Base-by-base conservation (phyloP, 495 filamentous ascomycete genomes). In the Trichoderma erinaceum region DNA sequence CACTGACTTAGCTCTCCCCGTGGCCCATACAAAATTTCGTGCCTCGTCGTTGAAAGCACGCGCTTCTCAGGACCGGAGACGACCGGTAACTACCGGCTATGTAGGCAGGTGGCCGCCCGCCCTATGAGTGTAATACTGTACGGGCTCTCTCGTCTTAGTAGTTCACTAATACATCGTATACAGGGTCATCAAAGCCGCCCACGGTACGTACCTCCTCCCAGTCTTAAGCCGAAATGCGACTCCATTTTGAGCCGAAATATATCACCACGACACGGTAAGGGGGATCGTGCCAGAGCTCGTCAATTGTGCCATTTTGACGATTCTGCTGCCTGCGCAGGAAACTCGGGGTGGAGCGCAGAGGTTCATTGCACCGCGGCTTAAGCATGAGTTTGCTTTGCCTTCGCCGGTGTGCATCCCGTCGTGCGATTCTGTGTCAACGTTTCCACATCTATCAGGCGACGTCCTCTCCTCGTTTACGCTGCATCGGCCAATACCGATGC, bases 211-310 rank as follows among this genome's bases (percentile, higher is more conserved):
- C 50, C 50, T 16, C 50, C 10, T 56, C 50, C 16, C 50, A 11
- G 27, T 32, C 56, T 61, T 61, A 61, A 61, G 56, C 56, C 56
- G 56, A 61, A 61, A 32, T 61, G 18, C 10, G 56, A 21, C 23
- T 32, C 56, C 56, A 61, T 61, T 61, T 61, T 61, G 56, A 61
- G 56, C 56, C 56, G 56, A 61, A 61, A n/a, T 38, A 18, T 25
- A 61, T 61, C 56, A 61, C 27, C 56, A 61, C 15, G 13, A 32
- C 27, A 32, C 27, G 27, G 56, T 35, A 18, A 56, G 23, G 56
- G 56, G 27, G 25, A 61, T 61, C 27, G 27, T 25, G 56, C 27
- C 56, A 52, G 56, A 61, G 27, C 23, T 29, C 12, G 23, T 61
- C 27, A 61, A 32, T 61, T 32, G 27, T 61, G 23, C 56, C 23